Percentiles rank a stretch among this genome's conserved stretches.
phyloP scores from a whole-genome alignment of 2,329 filamentous ascomycete species.

The Apiospora sp. region DNA sequence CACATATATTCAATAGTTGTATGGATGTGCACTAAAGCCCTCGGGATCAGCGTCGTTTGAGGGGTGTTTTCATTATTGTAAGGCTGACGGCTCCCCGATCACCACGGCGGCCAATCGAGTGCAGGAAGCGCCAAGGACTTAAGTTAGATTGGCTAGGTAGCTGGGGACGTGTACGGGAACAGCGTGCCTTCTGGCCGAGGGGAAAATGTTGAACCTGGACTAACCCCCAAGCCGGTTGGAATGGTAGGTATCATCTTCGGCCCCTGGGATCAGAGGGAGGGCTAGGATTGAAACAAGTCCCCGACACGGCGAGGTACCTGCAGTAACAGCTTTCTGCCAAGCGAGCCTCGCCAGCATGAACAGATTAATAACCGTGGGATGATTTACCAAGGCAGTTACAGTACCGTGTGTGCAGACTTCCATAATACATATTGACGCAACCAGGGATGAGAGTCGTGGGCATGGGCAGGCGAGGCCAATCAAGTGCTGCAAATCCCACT shows the following conservation, averaged over 20 bases:
- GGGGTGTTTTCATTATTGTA: conserved; percentile 14
- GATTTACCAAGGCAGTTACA: not conserved
- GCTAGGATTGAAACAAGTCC: conserved; percentile 11
- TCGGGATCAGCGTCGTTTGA: not conserved
- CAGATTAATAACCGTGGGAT: conserved; percentile 7
- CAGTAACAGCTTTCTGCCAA: conserved; percentile 20
- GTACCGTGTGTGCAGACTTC: not conserved
- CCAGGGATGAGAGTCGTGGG: conserved; percentile 18
- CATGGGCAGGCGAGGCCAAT: conserved; percentile 9
- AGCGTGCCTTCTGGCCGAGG: not conserved
- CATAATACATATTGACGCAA: conserved; percentile 1
- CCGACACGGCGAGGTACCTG: conserved; percentile 15
- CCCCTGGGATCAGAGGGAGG: not conserved
- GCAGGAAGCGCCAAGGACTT: conserved; percentile 16
- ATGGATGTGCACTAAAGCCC: not conserved
- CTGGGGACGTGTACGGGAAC: conserved; percentile 8
- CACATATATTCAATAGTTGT: not conserved
- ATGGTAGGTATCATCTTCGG: not conserved
- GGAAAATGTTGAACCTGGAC: conserved; percentile 6
- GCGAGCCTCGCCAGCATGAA: conserved; percentile 2
- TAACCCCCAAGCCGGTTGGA: not conserved
- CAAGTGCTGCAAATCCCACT: conserved; percentile 9
- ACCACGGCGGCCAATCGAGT: not conserved
- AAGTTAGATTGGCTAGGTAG: not conserved
- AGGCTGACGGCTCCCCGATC: conserved; percentile 5